Percentiles rank a stretch among this genome's conserved stretches.
Evolutionary conservation across 768 basidiomycete genomes (phyloP).

Genomic region (Tulasnella sp.): DNA sequence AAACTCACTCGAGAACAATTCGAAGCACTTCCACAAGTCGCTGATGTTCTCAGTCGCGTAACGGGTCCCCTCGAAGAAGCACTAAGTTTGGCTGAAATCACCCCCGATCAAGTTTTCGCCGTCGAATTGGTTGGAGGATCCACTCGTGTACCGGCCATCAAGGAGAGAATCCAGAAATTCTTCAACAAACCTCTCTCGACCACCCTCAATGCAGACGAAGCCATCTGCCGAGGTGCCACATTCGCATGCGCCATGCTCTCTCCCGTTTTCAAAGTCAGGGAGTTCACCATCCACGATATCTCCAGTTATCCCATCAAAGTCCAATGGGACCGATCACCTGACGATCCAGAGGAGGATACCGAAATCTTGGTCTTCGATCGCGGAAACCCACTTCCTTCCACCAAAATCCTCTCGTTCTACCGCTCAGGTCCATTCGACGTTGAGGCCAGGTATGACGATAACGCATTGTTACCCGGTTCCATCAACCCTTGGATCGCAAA

Average conservation of each 20-base stretch:
- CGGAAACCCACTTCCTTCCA: conserved; percentile 78
- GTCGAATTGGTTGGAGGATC: conserved; percentile 90
- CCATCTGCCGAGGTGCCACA: conserved; percentile 88
- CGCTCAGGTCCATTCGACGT: conserved; percentile 80
- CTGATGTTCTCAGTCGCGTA: conserved; percentile 64
- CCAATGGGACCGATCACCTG: conserved; percentile 61
- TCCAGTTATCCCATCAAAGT: conserved; percentile 82
- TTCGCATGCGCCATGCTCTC: conserved; percentile 96
- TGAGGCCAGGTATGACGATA: conserved; percentile 69
- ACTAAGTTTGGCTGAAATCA: conserved; percentile 64
- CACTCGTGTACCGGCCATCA: conserved; percentile 87
- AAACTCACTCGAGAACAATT: conserved; percentile 71
- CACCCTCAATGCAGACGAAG: conserved; percentile 97
- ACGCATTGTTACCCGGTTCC: conserved; percentile 48
- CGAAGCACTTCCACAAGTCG: conserved; percentile 51
- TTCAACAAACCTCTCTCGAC: conserved; percentile 81
- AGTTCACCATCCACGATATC: conserved; percentile 82
- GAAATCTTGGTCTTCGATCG: conserved; percentile 83
- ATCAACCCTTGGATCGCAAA: conserved; percentile 78
- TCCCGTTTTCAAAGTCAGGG: conserved; percentile 94
- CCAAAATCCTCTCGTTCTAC: conserved; percentile 92
- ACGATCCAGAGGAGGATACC: conserved; percentile 69
- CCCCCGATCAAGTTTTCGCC: conserved; percentile 73
- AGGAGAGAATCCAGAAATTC: conserved; percentile 67
- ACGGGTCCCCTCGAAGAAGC: conserved; percentile 62